Percentiles rank a stretch among this genome's conserved stretches.
phyloP scores from a whole-genome alignment of 2,329 filamentous ascomycete genomes.

The Alternaria hordeiaustralica region DNA sequence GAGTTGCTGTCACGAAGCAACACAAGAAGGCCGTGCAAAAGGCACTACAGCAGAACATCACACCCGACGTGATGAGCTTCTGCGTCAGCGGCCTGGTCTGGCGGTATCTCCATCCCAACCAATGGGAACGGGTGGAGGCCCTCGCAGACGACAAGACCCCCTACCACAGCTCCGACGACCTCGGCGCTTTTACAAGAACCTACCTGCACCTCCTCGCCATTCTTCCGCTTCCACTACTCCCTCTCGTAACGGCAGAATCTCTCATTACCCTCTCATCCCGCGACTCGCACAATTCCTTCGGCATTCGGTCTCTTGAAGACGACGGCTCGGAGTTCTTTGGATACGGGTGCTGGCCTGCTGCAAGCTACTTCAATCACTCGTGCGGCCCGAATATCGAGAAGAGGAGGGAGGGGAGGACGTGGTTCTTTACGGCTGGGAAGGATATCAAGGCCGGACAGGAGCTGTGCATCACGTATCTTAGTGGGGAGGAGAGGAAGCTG shows the following conservation, averaged over 20 bases:
- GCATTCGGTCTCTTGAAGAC: constrained; percentile 53
- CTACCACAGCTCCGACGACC: constrained; percentile 50
- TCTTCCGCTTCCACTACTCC: constrained; percentile 46
- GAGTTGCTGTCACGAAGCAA: constrained; percentile 37
- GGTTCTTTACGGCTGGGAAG: constrained; percentile 49
- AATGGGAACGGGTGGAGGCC: constrained; percentile 43
- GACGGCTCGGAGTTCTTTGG: constrained; percentile 58
- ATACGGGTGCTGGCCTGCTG: constrained; percentile 55
- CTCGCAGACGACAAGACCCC: constrained; percentile 52
- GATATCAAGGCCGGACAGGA: constrained; percentile 51
- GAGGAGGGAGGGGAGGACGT: constrained; percentile 48
- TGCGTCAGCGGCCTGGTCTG: constrained; percentile 51
- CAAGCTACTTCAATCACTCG: constrained; percentile 58
- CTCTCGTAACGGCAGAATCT: constrained; percentile 41
- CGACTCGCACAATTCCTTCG: constrained; percentile 57
- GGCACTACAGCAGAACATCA: constrained; percentile 36
- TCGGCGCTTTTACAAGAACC: constrained; percentile 48
- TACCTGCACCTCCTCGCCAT: constrained; percentile 54
- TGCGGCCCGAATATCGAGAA: constrained; percentile 55
- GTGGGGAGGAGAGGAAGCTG: constrained; percentile 54
- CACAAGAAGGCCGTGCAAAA: constrained; percentile 41
- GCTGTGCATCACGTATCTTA: constrained; percentile 57
- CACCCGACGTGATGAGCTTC: constrained; percentile 52
- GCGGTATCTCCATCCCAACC: constrained; percentile 33
- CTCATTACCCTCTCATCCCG: constrained; percentile 47